Percentiles rank a stretch among this genome's conserved stretches.
These are phyloP conservation scores for Annona cherimola DNA, from an alignment of 164 flowering plant genomes.

Conservation along the genomic window DNA sequence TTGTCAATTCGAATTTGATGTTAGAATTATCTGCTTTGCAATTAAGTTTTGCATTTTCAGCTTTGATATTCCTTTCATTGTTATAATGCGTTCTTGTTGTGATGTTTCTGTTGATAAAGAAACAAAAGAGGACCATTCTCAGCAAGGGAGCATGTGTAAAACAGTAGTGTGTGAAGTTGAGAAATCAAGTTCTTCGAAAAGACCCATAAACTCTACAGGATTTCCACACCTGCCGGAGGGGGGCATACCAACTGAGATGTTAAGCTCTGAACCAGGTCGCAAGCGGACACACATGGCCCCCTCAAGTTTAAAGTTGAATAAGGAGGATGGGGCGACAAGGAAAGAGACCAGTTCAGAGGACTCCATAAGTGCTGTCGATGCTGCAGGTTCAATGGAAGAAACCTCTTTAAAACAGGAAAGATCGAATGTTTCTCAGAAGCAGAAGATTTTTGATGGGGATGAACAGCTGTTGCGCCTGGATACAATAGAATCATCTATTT, in stretches of 20 bases:
- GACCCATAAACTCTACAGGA: not conserved
- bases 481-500: conserved; percentile 3
- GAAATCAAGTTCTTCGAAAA: not conserved
- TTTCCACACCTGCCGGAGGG: not conserved
- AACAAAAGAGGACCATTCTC: not conserved
- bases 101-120: not conserved
- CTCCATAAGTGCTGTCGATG: too few species aligned
- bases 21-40: too few species aligned
- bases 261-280: too few species aligned
- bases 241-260: not conserved
- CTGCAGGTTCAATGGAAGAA: not conserved
- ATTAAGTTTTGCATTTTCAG: too few species aligned
- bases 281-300: not conserved
- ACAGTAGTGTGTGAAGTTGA: not conserved
- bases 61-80: not conserved
- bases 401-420: not conserved
- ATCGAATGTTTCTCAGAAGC: not conserved
- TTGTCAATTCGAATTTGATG: too few species aligned
- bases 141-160: not conserved
- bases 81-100: not conserved
- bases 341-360: not conserved
- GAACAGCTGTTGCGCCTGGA: not conserved
- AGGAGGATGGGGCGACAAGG: not conserved
- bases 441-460: not conserved
- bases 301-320: not conserved